These are phyloP conservation scores for Cicer chorassanicum DNA, from an alignment of 306 rosid genomes.

Conservation along the genomic window DNA sequence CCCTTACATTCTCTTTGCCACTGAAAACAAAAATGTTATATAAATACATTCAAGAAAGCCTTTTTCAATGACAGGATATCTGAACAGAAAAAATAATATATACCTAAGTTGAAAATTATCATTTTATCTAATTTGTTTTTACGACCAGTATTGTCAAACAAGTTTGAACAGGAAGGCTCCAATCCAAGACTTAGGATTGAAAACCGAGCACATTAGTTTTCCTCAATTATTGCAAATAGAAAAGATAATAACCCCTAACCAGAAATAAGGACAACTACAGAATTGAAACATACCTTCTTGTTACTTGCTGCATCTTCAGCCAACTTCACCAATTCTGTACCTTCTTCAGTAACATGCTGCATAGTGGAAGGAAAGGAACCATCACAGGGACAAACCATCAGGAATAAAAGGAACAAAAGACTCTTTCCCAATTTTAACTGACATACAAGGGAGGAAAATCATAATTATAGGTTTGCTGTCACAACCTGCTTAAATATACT, in stretches of 20 bases:
- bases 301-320: constrained; percentile 96
- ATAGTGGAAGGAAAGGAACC: constrained; percentile 39
- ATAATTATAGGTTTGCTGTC: constrained; percentile 22
- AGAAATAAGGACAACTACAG: constrained; percentile 25
- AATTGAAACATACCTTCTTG: constrained; percentile 68
- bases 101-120: constrained; percentile 9
- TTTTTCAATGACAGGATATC: not conserved
- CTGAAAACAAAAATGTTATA: not conserved
- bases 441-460: not conserved
- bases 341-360: constrained; percentile 93
- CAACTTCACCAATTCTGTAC: constrained; percentile 82
- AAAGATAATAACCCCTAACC: constrained; percentile 18
- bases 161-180: constrained; percentile 6
- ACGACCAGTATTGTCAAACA: constrained; percentile 7
- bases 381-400: constrained; percentile 18
- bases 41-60: not conserved
- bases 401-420: constrained; percentile 24
- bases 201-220: constrained; percentile 1
- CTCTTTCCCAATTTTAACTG: not conserved
- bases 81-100: not conserved
- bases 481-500: constrained; percentile 85
- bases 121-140: constrained; percentile 7
- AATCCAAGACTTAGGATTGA: not conserved
- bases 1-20: constrained; percentile 8
- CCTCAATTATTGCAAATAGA: constrained; percentile 9